Base-by-base conservation (phyloP, 2,329 filamentous ascomycete genomes). In the Penicillium psychrosexuale region DNA sequence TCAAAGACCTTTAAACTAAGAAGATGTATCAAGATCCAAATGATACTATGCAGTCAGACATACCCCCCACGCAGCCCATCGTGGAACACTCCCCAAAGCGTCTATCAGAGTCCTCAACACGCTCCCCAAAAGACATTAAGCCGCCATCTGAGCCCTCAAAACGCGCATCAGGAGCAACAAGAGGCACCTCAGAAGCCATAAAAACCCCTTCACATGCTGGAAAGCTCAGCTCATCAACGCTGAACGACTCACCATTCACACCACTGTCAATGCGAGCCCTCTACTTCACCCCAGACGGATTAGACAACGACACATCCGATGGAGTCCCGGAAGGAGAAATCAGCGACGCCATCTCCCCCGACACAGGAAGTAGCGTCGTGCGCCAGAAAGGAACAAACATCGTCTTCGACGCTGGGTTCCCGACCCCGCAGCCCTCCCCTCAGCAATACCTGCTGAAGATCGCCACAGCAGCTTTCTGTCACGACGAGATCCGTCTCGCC, bases 381-480 rank as follows among this genome's bases (percentile, higher is more conserved):
- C 64, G 64, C 1, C 63, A 66, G 24, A 55, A 57, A 12, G 64
- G 66, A 33, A 65, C 69, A 7, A 57, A 60, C 7, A 57, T 77
- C 7, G 57, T 67, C 33, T 71, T 75, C 55, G 69, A 71, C 47
- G 62, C 64, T 4, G 62, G 64, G 45, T 72, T 71, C 47, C 73
- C 74, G 31, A 72, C 70, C 0, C 74, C 75, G 5, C 65, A 61
- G 17, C 71, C 71, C 3, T 66, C 67, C 3, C 54, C 63, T 24
- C 62, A 63, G n/a, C 69, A 75, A 58, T 77, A 78, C 56, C 64
- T 77, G 2, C 64, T 78, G 53, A 74, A 75, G 56, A 69, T 77
- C 27, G 64, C 65, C 47, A 66, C 72, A 8, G 71, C 74, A 8
- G 71, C 74, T 13, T 69, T 76, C 19, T 72, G 66, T 13, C 71